A percentile compares a stretch with the other conserved stretches of the same genome.
These are phyloP conservation scores for Pilaira anomala DNA, from an alignment of 192 early-diverging fungal species.

Conservation along the genomic window DNA sequence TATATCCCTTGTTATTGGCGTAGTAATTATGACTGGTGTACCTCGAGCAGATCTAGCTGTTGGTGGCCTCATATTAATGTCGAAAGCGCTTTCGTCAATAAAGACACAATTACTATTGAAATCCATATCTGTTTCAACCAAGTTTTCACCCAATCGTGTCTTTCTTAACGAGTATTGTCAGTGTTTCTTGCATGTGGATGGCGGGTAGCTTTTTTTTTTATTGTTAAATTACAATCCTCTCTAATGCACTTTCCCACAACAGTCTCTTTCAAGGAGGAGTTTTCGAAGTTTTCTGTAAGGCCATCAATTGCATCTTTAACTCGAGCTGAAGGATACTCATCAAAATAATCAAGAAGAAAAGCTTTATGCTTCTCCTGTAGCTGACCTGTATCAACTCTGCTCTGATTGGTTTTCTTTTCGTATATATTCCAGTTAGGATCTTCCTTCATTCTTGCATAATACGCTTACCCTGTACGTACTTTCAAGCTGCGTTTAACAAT, in stretches of 20 bases:
- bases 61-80: slow-evolving; percentile 20
- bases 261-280: neutral
- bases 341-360: neutral
- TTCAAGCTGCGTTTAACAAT: too few relatives aligned
- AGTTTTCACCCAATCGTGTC: slow-evolving; percentile 1
- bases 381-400: neutral
- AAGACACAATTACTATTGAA: slow-evolving; percentile 12
- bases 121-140: slow-evolving; percentile 3
- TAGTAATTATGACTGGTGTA: slow-evolving; percentile 3
- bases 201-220: neutral
- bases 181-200: neutral
- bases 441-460: neutral
- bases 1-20: neutral
- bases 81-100: slow-evolving; percentile 15
- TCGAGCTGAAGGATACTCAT: neutral
- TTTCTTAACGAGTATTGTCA: neutral
- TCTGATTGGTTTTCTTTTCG: neutral
- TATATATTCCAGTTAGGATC: neutral
- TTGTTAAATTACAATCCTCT: neutral
- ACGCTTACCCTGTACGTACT: neutral
- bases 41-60: slow-evolving; percentile 3
- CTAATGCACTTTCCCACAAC: neutral
- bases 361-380: neutral
- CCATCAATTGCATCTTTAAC: neutral
- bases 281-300: neutral